Evolutionary conservation across 2,329 filamentous ascomycete species (phyloP).

Genomic region (Microcyclosporella mali): DNA sequence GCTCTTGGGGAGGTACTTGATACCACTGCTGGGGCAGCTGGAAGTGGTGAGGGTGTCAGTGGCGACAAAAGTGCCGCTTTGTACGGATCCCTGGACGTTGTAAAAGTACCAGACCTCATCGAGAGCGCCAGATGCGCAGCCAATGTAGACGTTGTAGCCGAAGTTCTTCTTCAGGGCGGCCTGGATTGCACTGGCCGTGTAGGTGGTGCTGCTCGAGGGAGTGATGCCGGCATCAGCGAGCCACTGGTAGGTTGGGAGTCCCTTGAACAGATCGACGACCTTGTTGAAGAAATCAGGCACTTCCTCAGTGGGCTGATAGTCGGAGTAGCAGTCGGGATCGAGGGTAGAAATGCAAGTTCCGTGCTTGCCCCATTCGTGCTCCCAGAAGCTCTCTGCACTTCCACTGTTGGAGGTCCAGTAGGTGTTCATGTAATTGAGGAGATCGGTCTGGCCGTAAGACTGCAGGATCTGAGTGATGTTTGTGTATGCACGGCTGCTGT

Average conservation of each 20-base stretch:
- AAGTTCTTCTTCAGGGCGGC: slow-evolving; percentile 50
- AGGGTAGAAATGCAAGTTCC: slow-evolving; percentile 69
- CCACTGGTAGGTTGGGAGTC: slow-evolving; percentile 58
- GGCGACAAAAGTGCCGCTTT: slow-evolving; percentile 56
- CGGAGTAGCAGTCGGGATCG: slow-evolving; percentile 56
- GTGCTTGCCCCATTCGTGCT: slow-evolving; percentile 65
- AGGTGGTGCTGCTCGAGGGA: slow-evolving; percentile 51
- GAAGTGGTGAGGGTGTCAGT: slow-evolving; percentile 50
- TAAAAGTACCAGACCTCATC: slow-evolving; percentile 59
- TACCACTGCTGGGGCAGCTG: slow-evolving; percentile 55
- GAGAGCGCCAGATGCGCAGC: slow-evolving; percentile 46
- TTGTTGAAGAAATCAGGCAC: slow-evolving; percentile 64
- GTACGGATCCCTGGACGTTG: slow-evolving; percentile 54
- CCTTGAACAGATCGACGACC: slow-evolving; percentile 60
- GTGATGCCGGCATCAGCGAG: slow-evolving; percentile 57
- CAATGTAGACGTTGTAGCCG: slow-evolving; percentile 54
- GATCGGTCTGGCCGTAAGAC: slow-evolving; percentile 47
- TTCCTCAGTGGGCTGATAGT: slow-evolving; percentile 54
- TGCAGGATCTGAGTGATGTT: slow-evolving; percentile 60
- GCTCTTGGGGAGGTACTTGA: slow-evolving; percentile 60
- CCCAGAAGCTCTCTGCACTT: slow-evolving; percentile 60
- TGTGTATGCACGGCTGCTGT: slow-evolving; percentile 54
- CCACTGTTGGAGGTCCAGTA: slow-evolving; percentile 68
- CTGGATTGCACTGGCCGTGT: slow-evolving; percentile 55
- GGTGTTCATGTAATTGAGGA: slow-evolving; percentile 60